Base-by-base conservation (phyloP, 768 basidiomycete genomes). In the Rhodotorula paludigena region DNA sequence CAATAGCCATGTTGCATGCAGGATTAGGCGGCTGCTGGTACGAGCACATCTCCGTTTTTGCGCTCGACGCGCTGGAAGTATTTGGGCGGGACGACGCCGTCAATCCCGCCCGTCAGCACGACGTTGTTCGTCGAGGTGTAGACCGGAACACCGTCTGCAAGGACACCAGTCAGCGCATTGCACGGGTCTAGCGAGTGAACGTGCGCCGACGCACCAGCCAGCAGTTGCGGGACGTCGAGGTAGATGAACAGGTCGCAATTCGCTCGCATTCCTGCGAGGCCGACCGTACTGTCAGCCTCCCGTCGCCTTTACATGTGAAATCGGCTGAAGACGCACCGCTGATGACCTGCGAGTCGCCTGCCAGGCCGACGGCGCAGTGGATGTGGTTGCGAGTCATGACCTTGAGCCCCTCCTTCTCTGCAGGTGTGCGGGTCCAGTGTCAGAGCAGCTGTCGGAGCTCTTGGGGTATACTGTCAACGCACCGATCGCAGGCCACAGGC, bases 381-480 rank as follows among this genome's bases (percentile, higher is more conserved):
- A 98, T 88, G 75, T 97, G 92, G 75, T 92, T 94, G 33, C 94
- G 82, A 20, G 79, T 82, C 92, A 93, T 96, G 69, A 68, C 61
- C 64, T 71, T 76, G 23, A 77, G 63, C 0, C 76, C 76, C 51
- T 74, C 70, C 33, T 71, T 71, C 30, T 63, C 75, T 76, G 63
- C 32, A 1, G 1, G 30, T 5, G 15, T 14, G 30, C 9, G 33
- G 5, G 35, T 8, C 21, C 8, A 14, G 20, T 3, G 52, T 36
- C 33, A 36, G 35, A 6, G 44, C 8, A 23, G 30, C 38, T 41
- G 10, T 15, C 8, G 12, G 14, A 25, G 3, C 32, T 0, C 9
- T 16, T 39, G 2, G 15, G 42, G 12, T 30, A 3, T 3, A 44
- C 28, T 14, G 25, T 20, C 14, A 23, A 52, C 82, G 32, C 66